Base-by-base conservation (phyloP, 257 asterid species). In the Salvia hispanica region DNA sequence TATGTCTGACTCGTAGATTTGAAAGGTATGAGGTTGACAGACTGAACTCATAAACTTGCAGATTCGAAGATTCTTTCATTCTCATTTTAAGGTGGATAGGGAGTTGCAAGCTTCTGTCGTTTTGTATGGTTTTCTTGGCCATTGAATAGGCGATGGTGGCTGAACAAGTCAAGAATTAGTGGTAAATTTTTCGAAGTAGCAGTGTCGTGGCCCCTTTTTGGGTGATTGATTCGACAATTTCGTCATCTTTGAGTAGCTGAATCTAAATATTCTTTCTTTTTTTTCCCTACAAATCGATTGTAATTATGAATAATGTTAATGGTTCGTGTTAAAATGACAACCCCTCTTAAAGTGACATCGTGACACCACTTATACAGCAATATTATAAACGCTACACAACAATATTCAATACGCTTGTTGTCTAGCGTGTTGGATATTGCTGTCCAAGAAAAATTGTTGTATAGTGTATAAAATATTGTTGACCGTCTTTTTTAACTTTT, bases 41-140 rank as follows among this genome's bases (percentile, higher is more conserved):
- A 31, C 43, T 63, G 76, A 62, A 45, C 54, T 57, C 36, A 14
- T 18, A 57, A 45, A 25, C 63, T 73, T 66, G 65, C 96, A 90
- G 99, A 56, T 79, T 42, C 73, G 71, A 70, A 79, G 96, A 71
- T 94, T 86, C 85, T 94, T 94, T 71, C 99, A 94, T 72, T 87
- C 97, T 31, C 97, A 88, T 80, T 94, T 94, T 89, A 91, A 94
- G 84, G 99, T 94, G 73, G 97, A 91, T 76, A 85, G 99, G 75
- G 99, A 94, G 71, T 86, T 88, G 66, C 99, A 94, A 77, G 84
- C 97, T 70, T 88, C 87, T 16, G 82, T 94, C 66, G 86, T 69
- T 59, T 78, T 88, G 61, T 91, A 91, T 69, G 86, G 84, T 68
- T 59, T 47, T 66, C 77, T 77, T 56, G 86, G 85, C 80, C 71